Conservation (phyloP, 306 rosid species). For the Prunus persica region DNA sequence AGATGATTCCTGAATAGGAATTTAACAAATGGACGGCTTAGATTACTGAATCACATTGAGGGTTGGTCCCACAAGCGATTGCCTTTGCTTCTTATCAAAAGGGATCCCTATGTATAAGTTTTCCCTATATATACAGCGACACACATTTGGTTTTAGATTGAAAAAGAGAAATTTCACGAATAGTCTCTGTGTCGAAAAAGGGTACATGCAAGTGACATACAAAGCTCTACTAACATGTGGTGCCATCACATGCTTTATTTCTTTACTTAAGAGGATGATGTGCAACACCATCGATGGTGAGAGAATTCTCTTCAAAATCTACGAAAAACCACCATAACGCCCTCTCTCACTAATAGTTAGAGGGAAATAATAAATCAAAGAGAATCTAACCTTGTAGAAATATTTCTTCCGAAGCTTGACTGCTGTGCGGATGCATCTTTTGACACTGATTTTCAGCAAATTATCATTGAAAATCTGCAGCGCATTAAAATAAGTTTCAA, state of each 20-base stretch:
- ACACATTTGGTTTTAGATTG: not conserved
- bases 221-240: not conserved
- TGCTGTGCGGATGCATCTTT: constrained; percentile 67
- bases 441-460: constrained; percentile 70
- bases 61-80: not conserved
- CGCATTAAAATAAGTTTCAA: constrained; percentile 14
- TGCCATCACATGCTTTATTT: not conserved
- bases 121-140: not conserved
- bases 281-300: not conserved
- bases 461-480: constrained; percentile 87
- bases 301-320: not conserved
- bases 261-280: not conserved
- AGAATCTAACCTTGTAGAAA: constrained; percentile 62
- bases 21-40: not conserved
- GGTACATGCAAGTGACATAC: not conserved
- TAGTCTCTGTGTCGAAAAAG: not conserved
- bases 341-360: constrained; percentile 17
- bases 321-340: not conserved
- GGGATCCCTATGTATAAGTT: not conserved
- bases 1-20: not conserved
- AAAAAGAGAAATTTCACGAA: not conserved
- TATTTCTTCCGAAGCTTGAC: constrained; percentile 87
- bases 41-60: not conserved
- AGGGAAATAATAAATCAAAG: constrained; percentile 7
- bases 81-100: not conserved